Evolutionary conservation across 306 rosid species (phyloP).

Genomic region (Quercus gilva): DNA sequence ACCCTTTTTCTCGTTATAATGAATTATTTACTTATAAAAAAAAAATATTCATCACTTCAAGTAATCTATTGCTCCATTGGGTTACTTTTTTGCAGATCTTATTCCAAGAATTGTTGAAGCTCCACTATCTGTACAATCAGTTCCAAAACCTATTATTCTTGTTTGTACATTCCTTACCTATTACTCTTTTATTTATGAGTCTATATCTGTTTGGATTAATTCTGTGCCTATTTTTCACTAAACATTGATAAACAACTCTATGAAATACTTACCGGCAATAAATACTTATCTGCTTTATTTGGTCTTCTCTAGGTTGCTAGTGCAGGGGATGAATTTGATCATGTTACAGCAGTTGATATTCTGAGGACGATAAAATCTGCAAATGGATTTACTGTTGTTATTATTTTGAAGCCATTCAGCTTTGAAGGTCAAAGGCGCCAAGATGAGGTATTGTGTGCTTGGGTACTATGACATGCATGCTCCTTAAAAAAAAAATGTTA

Average conservation of each 20-base stretch:
- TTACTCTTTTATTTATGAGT: conserved; percentile 29
- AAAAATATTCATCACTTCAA: not conserved
- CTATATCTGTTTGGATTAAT: not conserved
- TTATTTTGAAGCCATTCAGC: conserved; percentile 86
- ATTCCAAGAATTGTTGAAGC: conserved; percentile 47
- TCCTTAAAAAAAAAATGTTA: conserved; percentile 1
- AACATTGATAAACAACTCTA: not conserved
- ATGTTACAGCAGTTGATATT: conserved; percentile 55
- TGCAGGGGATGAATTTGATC: conserved; percentile 84
- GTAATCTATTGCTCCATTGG: conserved; percentile 12
- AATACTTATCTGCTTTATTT: not conserved
- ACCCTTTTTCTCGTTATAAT: no score
- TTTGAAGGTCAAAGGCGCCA: conserved; percentile 89
- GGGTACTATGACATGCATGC: not conserved
- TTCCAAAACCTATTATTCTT: conserved; percentile 81
- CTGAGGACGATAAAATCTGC: conserved; percentile 62
- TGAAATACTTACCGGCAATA: not conserved
- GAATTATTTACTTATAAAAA: no score
- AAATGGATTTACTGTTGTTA: conserved; percentile 62
- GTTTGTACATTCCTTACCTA: conserved; percentile 95
- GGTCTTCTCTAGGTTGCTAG: conserved; percentile 74
- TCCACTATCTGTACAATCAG: conserved; percentile 44
- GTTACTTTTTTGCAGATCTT: conserved; percentile 56
- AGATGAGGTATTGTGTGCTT: conserved; percentile 63
- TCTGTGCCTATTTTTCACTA: not conserved